Conservation (phyloP, 2,329 filamentous ascomycete species). For the Diaporthe citri region DNA sequence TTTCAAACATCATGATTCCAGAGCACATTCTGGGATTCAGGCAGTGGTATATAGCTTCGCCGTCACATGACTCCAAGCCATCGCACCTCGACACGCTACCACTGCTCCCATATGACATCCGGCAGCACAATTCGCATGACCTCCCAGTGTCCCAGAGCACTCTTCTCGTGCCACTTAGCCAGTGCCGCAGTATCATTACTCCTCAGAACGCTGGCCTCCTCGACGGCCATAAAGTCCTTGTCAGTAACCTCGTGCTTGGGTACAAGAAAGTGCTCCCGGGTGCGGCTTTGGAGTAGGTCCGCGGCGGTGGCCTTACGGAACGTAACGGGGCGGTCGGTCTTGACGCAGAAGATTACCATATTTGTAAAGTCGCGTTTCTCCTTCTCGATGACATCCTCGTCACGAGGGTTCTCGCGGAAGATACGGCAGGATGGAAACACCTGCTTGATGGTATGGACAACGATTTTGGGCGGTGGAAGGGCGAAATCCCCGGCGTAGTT, state of each 20-base stretch:
- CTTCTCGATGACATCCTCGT: constrained; percentile 60
- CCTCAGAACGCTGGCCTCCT: constrained; percentile 67
- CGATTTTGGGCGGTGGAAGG: constrained; percentile 79
- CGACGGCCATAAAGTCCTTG: constrained; percentile 56
- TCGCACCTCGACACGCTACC: constrained; percentile 61
- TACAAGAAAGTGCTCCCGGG: constrained; percentile 76
- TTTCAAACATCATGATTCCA: neutral
- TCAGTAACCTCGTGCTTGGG: constrained; percentile 78
- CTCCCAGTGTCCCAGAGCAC: constrained; percentile 87
- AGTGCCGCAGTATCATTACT: constrained; percentile 76
- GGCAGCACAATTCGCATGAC: constrained; percentile 92
- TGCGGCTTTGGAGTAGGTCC: constrained; percentile 81
- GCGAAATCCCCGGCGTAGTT: constrained; percentile 95
- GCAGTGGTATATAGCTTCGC: neutral
- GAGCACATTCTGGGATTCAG: neutral
- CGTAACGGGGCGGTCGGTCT: constrained; percentile 61
- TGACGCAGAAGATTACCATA: constrained; percentile 94
- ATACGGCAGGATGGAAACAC: constrained; percentile 93
- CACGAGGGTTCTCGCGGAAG: constrained; percentile 81
- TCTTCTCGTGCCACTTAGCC: constrained; percentile 78
- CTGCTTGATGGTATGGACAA: constrained; percentile 83
- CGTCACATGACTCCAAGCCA: neutral
- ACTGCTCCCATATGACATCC: constrained; percentile 84
- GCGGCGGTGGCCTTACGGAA: constrained; percentile 75
- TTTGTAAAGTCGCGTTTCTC: constrained; percentile 84